phyloP scores from a whole-genome alignment of 805 yeast genomes.

The Spathaspora passalidarum region DNA sequence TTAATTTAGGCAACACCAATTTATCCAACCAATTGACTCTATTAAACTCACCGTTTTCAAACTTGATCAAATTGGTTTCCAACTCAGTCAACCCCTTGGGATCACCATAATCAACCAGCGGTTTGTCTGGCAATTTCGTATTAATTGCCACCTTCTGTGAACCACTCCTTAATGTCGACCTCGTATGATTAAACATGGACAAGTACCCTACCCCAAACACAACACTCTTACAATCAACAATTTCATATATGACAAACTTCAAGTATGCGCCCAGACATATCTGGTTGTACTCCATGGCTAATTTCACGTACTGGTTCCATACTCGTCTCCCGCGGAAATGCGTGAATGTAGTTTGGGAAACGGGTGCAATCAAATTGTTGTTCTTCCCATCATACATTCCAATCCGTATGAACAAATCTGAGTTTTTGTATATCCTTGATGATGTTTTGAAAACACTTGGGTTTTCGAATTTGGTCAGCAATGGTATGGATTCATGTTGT shows the following conservation, averaged over 20 bases:
- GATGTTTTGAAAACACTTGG: conserved; percentile 33
- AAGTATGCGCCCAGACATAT: conserved; percentile 62
- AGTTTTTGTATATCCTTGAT: conserved; percentile 28
- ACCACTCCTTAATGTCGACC: conserved; percentile 67
- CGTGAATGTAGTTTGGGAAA: conserved; percentile 36
- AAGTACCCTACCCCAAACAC: conserved; percentile 63
- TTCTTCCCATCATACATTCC: conserved; percentile 30
- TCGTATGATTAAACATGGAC: conserved; percentile 49
- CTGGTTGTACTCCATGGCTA: conserved; percentile 72
- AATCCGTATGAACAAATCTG: conserved; percentile 32
- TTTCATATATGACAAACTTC: conserved; percentile 66
- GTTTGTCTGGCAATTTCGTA: conserved; percentile 17
- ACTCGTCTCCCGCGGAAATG: conserved; percentile 36
- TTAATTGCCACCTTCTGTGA: conserved; percentile 48
- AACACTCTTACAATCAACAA: conserved; percentile 48
- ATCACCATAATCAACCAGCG: conserved; percentile 18
- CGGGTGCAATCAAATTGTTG: conserved; percentile 23
- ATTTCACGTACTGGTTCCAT: conserved; percentile 72
- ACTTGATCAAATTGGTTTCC: conserved; percentile 55
- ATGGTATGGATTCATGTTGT: conserved; percentile 7
- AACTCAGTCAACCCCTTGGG: conserved; percentile 25
- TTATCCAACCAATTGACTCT: conserved; percentile 73
- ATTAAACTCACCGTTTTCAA: conserved; percentile 65
- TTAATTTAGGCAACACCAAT: conserved; percentile 20
- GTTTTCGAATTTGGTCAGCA: conserved; percentile 29